These are phyloP conservation scores for Arachnomyces sp. DNA, from an alignment of 2,329 filamentous ascomycete species.

Conservation along the genomic window DNA sequence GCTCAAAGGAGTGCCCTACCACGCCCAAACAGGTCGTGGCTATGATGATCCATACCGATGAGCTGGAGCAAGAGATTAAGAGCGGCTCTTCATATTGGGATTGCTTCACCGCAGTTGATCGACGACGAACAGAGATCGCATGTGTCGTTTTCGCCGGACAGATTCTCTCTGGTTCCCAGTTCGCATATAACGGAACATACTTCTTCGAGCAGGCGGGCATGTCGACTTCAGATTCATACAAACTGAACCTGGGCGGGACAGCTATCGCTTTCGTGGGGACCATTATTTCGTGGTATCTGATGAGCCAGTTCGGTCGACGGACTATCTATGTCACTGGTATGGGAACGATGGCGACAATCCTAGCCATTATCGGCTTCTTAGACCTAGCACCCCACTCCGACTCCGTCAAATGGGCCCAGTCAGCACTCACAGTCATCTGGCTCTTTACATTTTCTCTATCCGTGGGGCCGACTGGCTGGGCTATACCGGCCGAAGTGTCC, in stretches of 20 bases:
- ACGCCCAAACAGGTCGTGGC: not conserved
- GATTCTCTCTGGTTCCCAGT: constrained; percentile 20
- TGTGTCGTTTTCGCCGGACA: constrained; percentile 38
- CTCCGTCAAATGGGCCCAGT: constrained; percentile 33
- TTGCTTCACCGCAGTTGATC: constrained; percentile 36
- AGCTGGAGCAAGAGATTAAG: constrained; percentile 33
- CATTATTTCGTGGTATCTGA: constrained; percentile 33
- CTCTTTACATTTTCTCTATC: constrained; percentile 46
- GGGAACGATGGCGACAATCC: constrained; percentile 24
- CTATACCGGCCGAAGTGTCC: constrained; percentile 45
- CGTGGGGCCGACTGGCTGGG: constrained; percentile 48
- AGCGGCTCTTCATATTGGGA: constrained; percentile 29
- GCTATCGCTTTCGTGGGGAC: constrained; percentile 38
- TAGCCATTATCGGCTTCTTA: constrained; percentile 32
- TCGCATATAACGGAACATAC: constrained; percentile 29
- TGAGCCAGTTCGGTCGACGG: constrained; percentile 32
- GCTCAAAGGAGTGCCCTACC: constrained; percentile 2
- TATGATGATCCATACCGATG: constrained; percentile 17
- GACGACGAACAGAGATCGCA: constrained; percentile 37
- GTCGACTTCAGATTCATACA: constrained; percentile 15
- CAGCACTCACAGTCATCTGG: constrained; percentile 26
- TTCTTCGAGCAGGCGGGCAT: constrained; percentile 41
- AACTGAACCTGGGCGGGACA: constrained; percentile 35
- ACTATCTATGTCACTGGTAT: constrained; percentile 33
- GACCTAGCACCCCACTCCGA: constrained; percentile 29